Evolutionary conservation across 108 stramenopile genomes (phyloP).

Genomic region (Cylindrotheca fusiformis): DNA sequence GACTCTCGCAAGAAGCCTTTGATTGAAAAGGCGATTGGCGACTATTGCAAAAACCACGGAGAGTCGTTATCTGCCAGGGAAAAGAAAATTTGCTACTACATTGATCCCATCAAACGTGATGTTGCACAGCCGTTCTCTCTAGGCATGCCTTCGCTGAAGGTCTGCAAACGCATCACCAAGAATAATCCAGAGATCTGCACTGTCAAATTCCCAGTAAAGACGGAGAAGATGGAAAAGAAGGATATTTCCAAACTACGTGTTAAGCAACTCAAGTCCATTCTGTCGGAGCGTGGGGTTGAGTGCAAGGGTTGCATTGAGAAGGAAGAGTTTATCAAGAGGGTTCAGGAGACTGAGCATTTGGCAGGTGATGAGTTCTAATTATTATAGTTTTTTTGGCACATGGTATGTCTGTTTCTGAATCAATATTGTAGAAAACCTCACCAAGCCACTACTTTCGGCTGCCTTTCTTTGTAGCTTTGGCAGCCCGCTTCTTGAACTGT

Average conservation of each 20-base stretch:
- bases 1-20: slow-evolving; percentile 67
- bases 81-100: slow-evolving; percentile 98
- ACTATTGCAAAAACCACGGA: slow-evolving; percentile 63
- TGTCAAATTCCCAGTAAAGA: slow-evolving; percentile 95
- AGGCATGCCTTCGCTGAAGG: slow-evolving; percentile 90
- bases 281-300: slow-evolving; percentile 94
- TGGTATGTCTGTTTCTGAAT: background rate
- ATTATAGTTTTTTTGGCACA: too few species aligned
- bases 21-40: slow-evolving; percentile 73
- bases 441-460: too few species aligned
- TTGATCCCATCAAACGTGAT: slow-evolving; percentile 96
- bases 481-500: slow-evolving; percentile 8
- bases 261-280: slow-evolving; percentile 95
- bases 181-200: slow-evolving; percentile 85
- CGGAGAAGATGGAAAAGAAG: slow-evolving; percentile 89
- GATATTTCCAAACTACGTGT: slow-evolving; percentile 96
- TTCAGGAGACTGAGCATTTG: slow-evolving; percentile 92
- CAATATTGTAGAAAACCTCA: too few species aligned
- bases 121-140: slow-evolving; percentile 92
- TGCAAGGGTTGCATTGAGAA: slow-evolving; percentile 98
- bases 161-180: slow-evolving; percentile 86
- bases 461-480: slow-evolving; percentile 4
- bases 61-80: slow-evolving; percentile 58
- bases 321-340: slow-evolving; percentile 97
- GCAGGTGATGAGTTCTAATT: slow-evolving; percentile 59